Conservation (phyloP, 192 early-diverging fungal species). For the Coemansia sp. region DNA sequence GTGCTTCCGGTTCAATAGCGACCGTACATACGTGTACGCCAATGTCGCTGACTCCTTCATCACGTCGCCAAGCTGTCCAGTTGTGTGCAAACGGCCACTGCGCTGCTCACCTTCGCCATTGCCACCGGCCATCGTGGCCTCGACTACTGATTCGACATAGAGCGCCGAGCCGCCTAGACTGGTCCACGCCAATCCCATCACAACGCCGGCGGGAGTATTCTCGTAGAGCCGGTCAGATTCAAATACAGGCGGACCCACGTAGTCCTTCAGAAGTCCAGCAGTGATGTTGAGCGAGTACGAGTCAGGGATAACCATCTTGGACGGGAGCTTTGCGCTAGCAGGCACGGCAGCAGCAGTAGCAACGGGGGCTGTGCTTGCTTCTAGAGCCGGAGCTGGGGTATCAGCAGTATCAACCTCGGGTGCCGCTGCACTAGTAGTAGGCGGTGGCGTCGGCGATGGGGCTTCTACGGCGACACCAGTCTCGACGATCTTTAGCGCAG, state of each 20-base stretch:
- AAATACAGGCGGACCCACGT: slow-evolving; percentile 89
- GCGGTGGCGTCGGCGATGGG: neutral
- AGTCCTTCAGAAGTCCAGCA: slow-evolving; percentile 81
- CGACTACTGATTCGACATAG: slow-evolving; percentile 94
- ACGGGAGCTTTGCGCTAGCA: neutral
- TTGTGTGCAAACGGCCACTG: slow-evolving; percentile 74
- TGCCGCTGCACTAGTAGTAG: neutral
- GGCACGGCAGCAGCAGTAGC: neutral
- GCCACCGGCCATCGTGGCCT: slow-evolving; percentile 66
- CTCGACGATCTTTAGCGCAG: slow-evolving; percentile 85
- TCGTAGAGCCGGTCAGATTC: slow-evolving; percentile 92
- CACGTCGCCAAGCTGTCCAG: slow-evolving; percentile 97
- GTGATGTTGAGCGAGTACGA: slow-evolving; percentile 68
- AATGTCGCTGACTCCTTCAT: slow-evolving; percentile 98
- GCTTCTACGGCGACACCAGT: slow-evolving; percentile 51
- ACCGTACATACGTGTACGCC: slow-evolving; percentile 96
- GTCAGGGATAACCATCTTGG: slow-evolving; percentile 54
- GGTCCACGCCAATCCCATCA: slow-evolving; percentile 99
- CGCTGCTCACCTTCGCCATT: slow-evolving; percentile 12
- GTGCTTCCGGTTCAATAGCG: slow-evolving; percentile 71
- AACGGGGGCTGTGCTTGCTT: neutral
- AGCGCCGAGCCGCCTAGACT: slow-evolving; percentile 94
- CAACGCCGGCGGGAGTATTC: slow-evolving; percentile 86
- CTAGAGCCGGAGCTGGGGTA: neutral
- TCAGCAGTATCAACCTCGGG: slow-evolving; percentile 2